Evolutionary conservation across 257 asterid species (phyloP).

Genomic region (Solanum gracilifrons): DNA sequence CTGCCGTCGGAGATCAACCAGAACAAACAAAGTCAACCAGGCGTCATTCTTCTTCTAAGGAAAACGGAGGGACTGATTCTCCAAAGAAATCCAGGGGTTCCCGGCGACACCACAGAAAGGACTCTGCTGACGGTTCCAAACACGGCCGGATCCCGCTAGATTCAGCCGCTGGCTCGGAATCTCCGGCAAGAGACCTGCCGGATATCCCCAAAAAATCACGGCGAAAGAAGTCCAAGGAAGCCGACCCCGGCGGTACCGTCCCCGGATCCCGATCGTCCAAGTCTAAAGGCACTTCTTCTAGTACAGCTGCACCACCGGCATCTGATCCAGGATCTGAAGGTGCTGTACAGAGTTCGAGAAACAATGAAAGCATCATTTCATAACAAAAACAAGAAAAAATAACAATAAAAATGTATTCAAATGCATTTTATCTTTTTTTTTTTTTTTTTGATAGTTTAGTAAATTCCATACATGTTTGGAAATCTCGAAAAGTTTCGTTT

Average conservation of each 20-base stretch:
- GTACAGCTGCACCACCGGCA: constrained; percentile 1
- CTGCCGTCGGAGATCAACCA: constrained; percentile 14
- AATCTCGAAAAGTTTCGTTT: not conserved
- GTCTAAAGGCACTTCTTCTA: constrained; percentile 10
- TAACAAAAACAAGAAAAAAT: not conserved
- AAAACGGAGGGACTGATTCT: constrained; percentile 18
- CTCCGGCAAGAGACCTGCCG: constrained; percentile 22
- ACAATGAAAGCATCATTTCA: not conserved
- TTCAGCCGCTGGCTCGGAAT: constrained; percentile 1
- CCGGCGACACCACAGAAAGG: constrained; percentile 41
- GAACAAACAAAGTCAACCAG: constrained; percentile 39
- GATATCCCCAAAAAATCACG: constrained; percentile 34
- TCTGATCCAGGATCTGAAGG: not conserved
- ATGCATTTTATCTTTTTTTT: not conserved
- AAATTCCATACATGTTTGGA: not conserved
- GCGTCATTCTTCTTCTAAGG: constrained; percentile 25
- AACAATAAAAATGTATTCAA: not conserved
- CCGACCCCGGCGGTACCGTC: constrained; percentile 2
- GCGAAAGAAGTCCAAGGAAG: constrained; percentile 35
- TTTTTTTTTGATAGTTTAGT: not conserved
- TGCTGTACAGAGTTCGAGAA: not conserved
- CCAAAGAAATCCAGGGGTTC: constrained; percentile 33
- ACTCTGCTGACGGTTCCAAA: constrained; percentile 26
- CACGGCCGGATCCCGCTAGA: constrained; percentile 17
- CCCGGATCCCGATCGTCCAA: constrained; percentile 8